phyloP scores from a whole-genome alignment of 176 grass and related monocot genomes.

The Pharus latifolius region DNA sequence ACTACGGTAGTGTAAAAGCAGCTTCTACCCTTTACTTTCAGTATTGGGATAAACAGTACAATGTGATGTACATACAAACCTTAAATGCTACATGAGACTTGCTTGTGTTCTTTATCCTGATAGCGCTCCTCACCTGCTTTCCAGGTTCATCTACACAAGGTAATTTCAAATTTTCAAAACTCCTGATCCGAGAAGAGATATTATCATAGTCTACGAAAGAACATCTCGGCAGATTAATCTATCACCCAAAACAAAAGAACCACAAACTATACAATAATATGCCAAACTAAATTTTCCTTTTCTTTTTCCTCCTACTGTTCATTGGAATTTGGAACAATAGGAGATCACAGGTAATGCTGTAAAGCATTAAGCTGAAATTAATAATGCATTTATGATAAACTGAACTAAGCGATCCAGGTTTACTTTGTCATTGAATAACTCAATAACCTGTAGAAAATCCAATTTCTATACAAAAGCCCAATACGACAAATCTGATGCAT shows the following conservation, averaged over 20 bases:
- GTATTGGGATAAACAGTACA: not conserved
- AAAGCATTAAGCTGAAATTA: not conserved
- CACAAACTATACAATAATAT: not conserved
- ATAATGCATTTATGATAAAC: not conserved
- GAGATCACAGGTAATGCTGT: not conserved
- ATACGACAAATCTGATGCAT: not conserved
- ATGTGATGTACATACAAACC: slow-evolving; percentile 37
- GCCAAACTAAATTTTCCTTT: not conserved
- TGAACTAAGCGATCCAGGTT: not conserved
- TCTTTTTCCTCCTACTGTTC: not conserved
- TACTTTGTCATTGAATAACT: slow-evolving; percentile 5
- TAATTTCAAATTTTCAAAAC: not conserved
- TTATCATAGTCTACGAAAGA: too few species aligned
- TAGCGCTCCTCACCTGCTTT: slow-evolving; percentile 84
- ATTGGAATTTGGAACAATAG: not conserved
- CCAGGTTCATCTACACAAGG: slow-evolving; percentile 81
- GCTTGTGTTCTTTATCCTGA: slow-evolving; percentile 97
- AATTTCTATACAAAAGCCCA: not conserved
- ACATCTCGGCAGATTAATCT: too few species aligned
- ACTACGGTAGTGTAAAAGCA: not conserved
- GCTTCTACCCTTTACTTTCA: not conserved
- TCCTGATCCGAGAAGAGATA: too few species aligned
- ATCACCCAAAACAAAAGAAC: not conserved
- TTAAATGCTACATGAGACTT: slow-evolving; percentile 94
- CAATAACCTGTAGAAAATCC: not conserved